phyloP scores from a whole-genome alignment of 2,329 filamentous ascomycete species.

The Nemania diffusa region DNA sequence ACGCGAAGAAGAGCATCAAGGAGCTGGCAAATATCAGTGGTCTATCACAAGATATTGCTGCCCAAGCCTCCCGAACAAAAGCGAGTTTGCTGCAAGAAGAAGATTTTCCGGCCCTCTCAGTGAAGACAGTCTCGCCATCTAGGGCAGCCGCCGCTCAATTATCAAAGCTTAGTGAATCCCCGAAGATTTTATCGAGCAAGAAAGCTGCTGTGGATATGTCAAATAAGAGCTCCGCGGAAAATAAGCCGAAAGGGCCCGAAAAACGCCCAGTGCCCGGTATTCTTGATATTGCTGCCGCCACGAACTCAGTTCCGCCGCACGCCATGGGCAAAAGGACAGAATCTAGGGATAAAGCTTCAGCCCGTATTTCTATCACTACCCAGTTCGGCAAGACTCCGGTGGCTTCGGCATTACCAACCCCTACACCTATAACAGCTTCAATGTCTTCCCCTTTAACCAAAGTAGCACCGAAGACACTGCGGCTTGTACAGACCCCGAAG shows the following conservation, averaged over 20 bases:
- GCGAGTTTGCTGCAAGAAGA: slow-evolving; percentile 64
- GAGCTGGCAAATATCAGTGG: slow-evolving; percentile 58
- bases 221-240: slow-evolving; percentile 41
- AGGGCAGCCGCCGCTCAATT: slow-evolving; percentile 49
- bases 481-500: slow-evolving; percentile 75
- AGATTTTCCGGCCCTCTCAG: slow-evolving; percentile 69
- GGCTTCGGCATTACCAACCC: slow-evolving; percentile 61
- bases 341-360: slow-evolving; percentile 35
- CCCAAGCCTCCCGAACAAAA: slow-evolving; percentile 54
- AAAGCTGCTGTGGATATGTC: slow-evolving; percentile 42
- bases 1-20: slow-evolving; percentile 58
- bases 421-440: slow-evolving; percentile 58
- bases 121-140: slow-evolving; percentile 52
- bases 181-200: slow-evolving; percentile 47
- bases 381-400: slow-evolving; percentile 52
- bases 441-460: slow-evolving; percentile 64
- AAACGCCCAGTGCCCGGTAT: slow-evolving; percentile 55
- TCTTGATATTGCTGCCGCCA: slow-evolving; percentile 62
- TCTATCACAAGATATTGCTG: slow-evolving; percentile 58
- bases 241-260: slow-evolving; percentile 37
- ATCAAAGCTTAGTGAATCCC: slow-evolving; percentile 46
- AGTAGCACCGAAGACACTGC: slow-evolving; percentile 70
- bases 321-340: slow-evolving; percentile 45
- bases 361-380: slow-evolving; percentile 36
- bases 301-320: slow-evolving; percentile 33